phyloP scores from a whole-genome alignment of 2,329 filamentous ascomycete species.

The Aureobasidium uvarum region DNA sequence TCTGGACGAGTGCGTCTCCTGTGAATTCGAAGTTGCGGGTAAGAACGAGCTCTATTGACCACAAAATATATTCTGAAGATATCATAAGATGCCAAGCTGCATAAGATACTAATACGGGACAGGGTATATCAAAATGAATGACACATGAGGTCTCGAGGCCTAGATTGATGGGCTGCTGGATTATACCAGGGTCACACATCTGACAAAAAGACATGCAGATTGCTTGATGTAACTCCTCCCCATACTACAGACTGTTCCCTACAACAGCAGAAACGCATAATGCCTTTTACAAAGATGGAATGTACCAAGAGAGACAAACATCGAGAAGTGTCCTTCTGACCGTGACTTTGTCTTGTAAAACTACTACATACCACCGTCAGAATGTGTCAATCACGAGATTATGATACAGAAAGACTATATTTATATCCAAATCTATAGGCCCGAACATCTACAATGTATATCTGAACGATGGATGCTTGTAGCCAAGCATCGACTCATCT shows the following conservation, averaged over 20 bases:
- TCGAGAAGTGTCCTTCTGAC: too few species aligned
- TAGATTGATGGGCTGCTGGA: background rate
- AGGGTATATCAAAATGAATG: background rate
- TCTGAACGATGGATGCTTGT: constrained; percentile 42
- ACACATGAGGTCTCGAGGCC: background rate
- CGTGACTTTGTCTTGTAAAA: too few species aligned
- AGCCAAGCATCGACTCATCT: constrained; percentile 39
- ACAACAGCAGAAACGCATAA: too few species aligned
- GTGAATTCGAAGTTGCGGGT: background rate
- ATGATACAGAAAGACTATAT: too few species aligned
- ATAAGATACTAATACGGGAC: background rate
- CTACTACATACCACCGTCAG: too few species aligned
- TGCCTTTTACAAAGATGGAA: too few species aligned
- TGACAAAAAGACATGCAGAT: background rate
- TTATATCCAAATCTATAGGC: too few species aligned
- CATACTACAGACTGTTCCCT: too few species aligned
- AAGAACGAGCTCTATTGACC: background rate
- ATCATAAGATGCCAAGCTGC: background rate
- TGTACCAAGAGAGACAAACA: too few species aligned
- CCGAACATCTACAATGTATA: constrained; percentile 34
- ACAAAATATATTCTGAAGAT: background rate
- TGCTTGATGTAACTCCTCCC: background rate
- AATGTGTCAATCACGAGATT: too few species aligned
- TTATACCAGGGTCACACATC: background rate
- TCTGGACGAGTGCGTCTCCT: background rate